These are phyloP conservation scores for Trichocladium antarcticum DNA, from an alignment of 495 filamentous ascomycete species.

Conservation along the genomic window DNA sequence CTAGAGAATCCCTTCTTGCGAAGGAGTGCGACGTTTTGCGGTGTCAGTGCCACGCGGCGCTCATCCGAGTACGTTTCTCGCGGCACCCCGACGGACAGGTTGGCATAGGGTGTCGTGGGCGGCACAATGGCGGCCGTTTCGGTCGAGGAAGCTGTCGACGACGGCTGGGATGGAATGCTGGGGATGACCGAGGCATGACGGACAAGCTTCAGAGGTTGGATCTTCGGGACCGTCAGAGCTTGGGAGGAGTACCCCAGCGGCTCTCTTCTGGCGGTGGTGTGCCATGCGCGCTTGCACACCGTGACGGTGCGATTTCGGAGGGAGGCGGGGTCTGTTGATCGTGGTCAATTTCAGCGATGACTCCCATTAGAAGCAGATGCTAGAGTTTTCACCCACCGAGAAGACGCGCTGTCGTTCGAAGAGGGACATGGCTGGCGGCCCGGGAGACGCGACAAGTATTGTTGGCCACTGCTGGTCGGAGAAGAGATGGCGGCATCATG, in stretches of 20 bases:
- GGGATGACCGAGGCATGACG: constrained; percentile 28
- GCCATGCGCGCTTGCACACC: constrained; percentile 27
- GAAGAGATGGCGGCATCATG: constrained; percentile 19
- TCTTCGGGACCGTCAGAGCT: constrained; percentile 15
- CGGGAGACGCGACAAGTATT: constrained; percentile 15
- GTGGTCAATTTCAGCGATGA: constrained; percentile 5
- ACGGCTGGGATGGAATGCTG: constrained; percentile 10
- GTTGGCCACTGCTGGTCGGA: constrained; percentile 19
- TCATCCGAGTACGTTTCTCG: constrained; percentile 60
- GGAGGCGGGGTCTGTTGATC: constrained; percentile 9
- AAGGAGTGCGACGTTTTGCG: constrained; percentile 63
- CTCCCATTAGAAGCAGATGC: not conserved
- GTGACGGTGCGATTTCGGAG: constrained; percentile 7
- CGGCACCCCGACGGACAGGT: constrained; percentile 59
- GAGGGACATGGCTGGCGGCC: constrained; percentile 7
- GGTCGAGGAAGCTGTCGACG: constrained; percentile 28
- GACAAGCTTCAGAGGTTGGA: constrained; percentile 19
- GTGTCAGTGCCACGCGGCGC: constrained; percentile 67
- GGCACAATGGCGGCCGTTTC: constrained; percentile 31
- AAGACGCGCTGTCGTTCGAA: constrained; percentile 5
- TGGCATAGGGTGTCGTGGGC: constrained; percentile 50
- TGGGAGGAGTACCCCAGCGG: constrained; percentile 10
- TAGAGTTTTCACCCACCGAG: constrained; percentile 20
- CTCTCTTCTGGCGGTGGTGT: constrained; percentile 15
- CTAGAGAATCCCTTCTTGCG: constrained; percentile 69